Percentiles rank a stretch among this genome's conserved stretches.
Conservation (phyloP, 2,329 filamentous ascomycete genomes). For the Alternaria sp. region DNA sequence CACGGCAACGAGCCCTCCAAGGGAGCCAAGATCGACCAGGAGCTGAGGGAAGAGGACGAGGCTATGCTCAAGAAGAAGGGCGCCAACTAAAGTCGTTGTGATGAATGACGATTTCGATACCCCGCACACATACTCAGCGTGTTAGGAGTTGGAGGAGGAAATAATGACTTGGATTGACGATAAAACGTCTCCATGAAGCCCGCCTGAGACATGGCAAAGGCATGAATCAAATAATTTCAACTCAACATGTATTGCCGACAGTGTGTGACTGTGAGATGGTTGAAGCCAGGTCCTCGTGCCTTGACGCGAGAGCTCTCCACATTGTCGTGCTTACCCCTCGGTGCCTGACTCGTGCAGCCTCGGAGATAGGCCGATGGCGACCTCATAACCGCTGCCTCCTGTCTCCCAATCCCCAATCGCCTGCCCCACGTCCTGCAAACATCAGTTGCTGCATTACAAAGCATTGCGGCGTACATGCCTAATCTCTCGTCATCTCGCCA, state of each 20-base stretch:
- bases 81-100: conserved; percentile 20
- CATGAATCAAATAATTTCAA: conserved; percentile 12
- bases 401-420: conserved; percentile 4
- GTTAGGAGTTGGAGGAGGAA: conserved; percentile 13
- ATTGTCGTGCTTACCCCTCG: conserved; percentile 22
- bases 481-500: conserved; percentile 14
- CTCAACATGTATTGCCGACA: neutral
- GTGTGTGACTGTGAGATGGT: neutral
- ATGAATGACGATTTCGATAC: conserved; percentile 16
- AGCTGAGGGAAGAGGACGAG: conserved; percentile 72
- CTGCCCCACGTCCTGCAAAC: neutral
- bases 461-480: conserved; percentile 29
- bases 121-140: conserved; percentile 3
- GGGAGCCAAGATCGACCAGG: conserved; percentile 74
- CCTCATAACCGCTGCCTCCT: conserved; percentile 1
- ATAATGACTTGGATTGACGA: conserved; percentile 16
- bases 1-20: conserved; percentile 77
- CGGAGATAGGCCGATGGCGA: conserved; percentile 12
- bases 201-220: conserved; percentile 7
- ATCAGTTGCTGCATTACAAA: conserved; percentile 9
- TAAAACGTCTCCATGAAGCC: conserved; percentile 9
- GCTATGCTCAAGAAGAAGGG: conserved; percentile 69
- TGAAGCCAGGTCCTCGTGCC: neutral
- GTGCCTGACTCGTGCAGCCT: conserved; percentile 26
- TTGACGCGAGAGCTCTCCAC: conserved; percentile 13